Base-by-base conservation (phyloP, 2,329 filamentous ascomycete species). In the Pyrenochaeta sp. region DNA sequence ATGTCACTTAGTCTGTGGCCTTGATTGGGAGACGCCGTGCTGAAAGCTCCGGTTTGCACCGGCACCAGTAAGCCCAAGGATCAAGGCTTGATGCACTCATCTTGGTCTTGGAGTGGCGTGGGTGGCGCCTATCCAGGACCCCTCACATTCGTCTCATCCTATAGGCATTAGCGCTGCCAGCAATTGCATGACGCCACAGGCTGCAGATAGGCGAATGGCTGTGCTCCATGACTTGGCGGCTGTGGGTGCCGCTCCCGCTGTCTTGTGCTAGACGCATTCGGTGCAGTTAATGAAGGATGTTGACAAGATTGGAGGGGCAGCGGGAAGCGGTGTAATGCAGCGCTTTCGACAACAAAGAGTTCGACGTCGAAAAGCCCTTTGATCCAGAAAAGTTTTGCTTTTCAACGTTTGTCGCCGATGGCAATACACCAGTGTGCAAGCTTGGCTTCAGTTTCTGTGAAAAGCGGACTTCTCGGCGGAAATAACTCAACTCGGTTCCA, bases 151-250 rank as follows among this genome's bases (percentile, higher is more conserved):
- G 52, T 65, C 54, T 56, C 64, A 52, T 60, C 61, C 56, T 49
- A 61, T 66, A 54, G 48, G 62, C 59, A 55, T 61, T 48, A 43
- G 55, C 54, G 54, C 49, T 43, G 60, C 62, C 64, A 63, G 64
- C 62, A 65, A 61, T 62, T 50, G 62, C 62, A 66, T 69, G 64
- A 73, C 71, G 73, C 72, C 72, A 70, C 71, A 72, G 65, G 58
- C 61, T 64, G 62, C 64, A 67, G 65, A 71, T 72, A 69, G 68
- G 68, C 71, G 67, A 73, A 67, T 69, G 64, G 64, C 62, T 64
- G 65, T 68, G 62, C 64, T 65, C 50, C 58, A 45, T 40, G 49
- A 60, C 71, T 73, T 72, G 72, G 68, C 72, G 60, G 48, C 56
- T 64, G 62, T 64, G 61, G 63, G 63, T 67, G 64, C 64, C 67